Conservation (phyloP, 2,329 filamentous ascomycete genomes). For the Aspergillus aculeatus region DNA sequence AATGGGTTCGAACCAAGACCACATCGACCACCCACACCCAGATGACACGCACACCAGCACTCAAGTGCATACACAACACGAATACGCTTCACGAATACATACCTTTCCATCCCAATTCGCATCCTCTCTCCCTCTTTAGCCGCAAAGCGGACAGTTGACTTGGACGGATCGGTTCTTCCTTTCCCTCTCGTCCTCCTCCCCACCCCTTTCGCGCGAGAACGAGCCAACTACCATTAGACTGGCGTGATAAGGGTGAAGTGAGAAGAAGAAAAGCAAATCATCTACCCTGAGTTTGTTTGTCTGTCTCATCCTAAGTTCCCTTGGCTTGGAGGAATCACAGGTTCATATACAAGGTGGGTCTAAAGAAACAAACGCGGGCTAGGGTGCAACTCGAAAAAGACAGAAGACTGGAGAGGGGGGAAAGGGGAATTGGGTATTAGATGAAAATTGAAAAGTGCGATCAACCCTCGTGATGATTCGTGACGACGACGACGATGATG, state of each 20-base stretch:
- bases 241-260: not conserved
- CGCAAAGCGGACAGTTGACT: not conserved
- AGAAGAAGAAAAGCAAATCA: conserved; percentile 7
- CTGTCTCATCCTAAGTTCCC: conserved; percentile 9
- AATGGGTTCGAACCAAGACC: not conserved
- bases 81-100: not conserved
- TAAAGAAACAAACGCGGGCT: conserved; percentile 8
- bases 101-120: not conserved
- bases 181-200: not conserved
- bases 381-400: not conserved
- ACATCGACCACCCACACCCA: not conserved
- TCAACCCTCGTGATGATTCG: not conserved
- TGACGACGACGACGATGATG: not conserved
- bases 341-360: conserved; percentile 14
- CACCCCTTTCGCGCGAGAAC: not conserved
- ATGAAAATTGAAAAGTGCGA: not conserved
- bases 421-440: not conserved
- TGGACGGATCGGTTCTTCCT: not conserved
- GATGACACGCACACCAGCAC: not conserved
- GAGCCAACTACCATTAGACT: not conserved
- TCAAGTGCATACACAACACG: not conserved
- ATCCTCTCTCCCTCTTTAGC: not conserved
- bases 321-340: not conserved
- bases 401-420: not conserved
- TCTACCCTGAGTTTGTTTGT: conserved; percentile 9